These are phyloP conservation scores for Cordyceps militaris DNA, from an alignment of 2,329 filamentous ascomycete species.

Conservation along the genomic window DNA sequence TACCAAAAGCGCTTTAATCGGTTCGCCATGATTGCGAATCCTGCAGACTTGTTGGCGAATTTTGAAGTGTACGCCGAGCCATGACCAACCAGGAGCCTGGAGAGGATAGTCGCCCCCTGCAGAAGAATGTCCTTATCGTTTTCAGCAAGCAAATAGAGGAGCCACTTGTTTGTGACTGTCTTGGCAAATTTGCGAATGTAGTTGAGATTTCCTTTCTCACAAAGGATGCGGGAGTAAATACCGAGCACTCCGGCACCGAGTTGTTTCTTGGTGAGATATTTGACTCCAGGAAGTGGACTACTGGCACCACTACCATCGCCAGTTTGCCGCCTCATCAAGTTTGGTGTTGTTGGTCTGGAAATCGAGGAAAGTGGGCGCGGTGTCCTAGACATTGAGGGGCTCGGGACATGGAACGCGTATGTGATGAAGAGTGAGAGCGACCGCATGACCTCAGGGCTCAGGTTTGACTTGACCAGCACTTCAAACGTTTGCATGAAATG, in stretches of 20 bases:
- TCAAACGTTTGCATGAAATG: constrained; percentile 75
- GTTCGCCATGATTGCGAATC: constrained; percentile 78
- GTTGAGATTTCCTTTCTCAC: constrained; percentile 58
- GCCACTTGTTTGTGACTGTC: constrained; percentile 96
- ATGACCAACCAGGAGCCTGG: constrained; percentile 75
- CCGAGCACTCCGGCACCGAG: constrained; percentile 68
- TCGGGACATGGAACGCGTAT: constrained; percentile 68
- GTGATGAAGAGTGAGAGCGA: constrained; percentile 89
- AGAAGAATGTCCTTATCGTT: constrained; percentile 77
- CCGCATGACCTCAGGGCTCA: constrained; percentile 77
- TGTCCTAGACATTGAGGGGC: constrained; percentile 43
- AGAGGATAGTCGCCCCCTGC: constrained; percentile 73
- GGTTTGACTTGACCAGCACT: constrained; percentile 69
- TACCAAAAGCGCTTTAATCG: constrained; percentile 86
- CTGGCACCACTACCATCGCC: constrained; percentile 27
- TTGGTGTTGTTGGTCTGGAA: constrained; percentile 35
- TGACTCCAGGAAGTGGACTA: constrained; percentile 25
- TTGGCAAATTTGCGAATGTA: constrained; percentile 83
- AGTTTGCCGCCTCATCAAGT: constrained; percentile 30
- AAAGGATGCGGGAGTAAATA: constrained; percentile 72
- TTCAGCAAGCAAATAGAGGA: constrained; percentile 84
- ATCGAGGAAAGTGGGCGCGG: constrained; percentile 37
- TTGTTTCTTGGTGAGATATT: constrained; percentile 55
- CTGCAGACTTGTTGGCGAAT: constrained; percentile 75
- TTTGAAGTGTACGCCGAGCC: constrained; percentile 76